A percentile compares a stretch with the other conserved stretches of the same genome.
phyloP scores from a whole-genome alignment of 352 stramenopile genomes.

The Phytophthora cryptogea region DNA sequence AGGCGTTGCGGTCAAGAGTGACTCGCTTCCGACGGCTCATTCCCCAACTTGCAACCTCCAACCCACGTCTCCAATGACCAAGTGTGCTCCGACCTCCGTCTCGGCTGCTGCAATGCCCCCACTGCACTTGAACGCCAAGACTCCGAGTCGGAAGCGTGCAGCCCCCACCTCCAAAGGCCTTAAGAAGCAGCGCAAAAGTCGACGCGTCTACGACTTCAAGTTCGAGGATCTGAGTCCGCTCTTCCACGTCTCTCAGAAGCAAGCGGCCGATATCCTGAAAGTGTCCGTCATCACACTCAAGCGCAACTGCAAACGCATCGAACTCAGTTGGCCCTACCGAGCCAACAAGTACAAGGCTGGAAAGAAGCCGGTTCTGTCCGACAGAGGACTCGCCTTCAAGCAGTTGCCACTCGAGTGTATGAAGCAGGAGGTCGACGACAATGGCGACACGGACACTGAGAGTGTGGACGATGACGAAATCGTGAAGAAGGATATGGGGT shows the following conservation, averaged over 20 bases:
- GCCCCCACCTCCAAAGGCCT: conserved; percentile 2
- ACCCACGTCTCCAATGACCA: conserved; percentile 18
- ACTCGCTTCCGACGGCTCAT: conserved; percentile 33
- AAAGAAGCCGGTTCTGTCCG: conserved; percentile 3
- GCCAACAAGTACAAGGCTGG: conserved; percentile 29
- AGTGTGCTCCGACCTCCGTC: not conserved
- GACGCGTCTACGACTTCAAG: conserved; percentile 47
- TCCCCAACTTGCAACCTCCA: conserved; percentile 35
- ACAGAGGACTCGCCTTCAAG: conserved; percentile 12
- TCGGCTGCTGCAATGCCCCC: not conserved
- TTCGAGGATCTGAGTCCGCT: conserved; percentile 39
- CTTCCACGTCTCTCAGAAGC: conserved; percentile 56
- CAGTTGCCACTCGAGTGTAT: conserved; percentile 32
- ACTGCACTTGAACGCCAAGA: not conserved
- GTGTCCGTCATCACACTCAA: conserved; percentile 50
- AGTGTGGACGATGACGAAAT: conserved; percentile 19
- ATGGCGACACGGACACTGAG: conserved; percentile 25
- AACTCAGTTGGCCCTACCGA: conserved; percentile 45
- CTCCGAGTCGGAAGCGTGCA: conserved; percentile 11
- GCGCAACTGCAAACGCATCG: conserved; percentile 39
- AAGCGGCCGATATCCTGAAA: conserved; percentile 31
- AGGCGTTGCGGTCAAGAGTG: not conserved
- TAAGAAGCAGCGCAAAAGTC: conserved; percentile 47
- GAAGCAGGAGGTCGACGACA: not conserved
- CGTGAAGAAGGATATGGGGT: conserved; percentile 7